phyloP scores from a whole-genome alignment of 768 basidiomycete genomes.

The Tulasnella sp. region DNA sequence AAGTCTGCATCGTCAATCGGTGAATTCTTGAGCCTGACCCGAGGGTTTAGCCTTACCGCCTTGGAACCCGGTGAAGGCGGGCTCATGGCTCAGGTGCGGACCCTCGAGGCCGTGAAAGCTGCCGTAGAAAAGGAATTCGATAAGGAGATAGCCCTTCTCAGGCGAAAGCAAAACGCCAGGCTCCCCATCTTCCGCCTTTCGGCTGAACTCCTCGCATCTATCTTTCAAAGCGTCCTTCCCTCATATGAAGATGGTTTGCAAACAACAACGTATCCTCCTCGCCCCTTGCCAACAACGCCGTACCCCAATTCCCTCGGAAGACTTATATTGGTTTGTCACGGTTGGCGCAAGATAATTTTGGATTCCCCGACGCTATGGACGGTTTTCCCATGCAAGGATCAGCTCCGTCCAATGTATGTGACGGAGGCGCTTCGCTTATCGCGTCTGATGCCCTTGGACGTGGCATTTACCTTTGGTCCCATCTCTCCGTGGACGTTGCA shows the following conservation, averaged over 20 bases:
- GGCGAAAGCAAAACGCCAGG: not conserved
- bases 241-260: not conserved
- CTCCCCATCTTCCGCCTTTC: not conserved
- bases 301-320: not conserved
- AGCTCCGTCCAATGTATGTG: not conserved
- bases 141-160: not conserved
- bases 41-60: too few relatives aligned
- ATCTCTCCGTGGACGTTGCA: not conserved
- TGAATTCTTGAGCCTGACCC: too few relatives aligned
- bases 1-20: too few relatives aligned
- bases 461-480: not conserved
- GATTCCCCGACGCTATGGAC: not conserved
- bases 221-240: not conserved
- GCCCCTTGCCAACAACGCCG: too few relatives aligned
- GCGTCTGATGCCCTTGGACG: not conserved
- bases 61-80: not conserved
- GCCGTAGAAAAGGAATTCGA: not conserved
- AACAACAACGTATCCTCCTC: too few relatives aligned
- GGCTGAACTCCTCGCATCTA: not conserved
- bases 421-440: not conserved
- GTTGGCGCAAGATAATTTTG: not conserved
- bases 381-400: not conserved
- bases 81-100: not conserved
- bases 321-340: not conserved
- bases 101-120: not conserved